phyloP scores from a whole-genome alignment of 2,329 filamentous ascomycete genomes.

The Penicillium sumatraense region DNA sequence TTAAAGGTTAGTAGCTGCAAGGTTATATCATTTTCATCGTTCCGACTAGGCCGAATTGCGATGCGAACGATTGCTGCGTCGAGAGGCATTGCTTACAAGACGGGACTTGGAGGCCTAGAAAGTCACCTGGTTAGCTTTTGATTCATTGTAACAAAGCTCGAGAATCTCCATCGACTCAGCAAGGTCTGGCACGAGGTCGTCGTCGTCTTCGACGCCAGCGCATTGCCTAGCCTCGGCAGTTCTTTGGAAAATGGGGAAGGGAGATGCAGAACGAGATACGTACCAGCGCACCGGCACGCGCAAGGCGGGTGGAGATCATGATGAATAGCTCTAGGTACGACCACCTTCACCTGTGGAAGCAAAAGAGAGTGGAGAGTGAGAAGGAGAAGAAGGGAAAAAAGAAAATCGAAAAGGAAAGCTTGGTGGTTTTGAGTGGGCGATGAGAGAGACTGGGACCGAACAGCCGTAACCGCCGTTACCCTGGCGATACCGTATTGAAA shows the following conservation, averaged over 20 bases:
- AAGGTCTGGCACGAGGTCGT: neutral
- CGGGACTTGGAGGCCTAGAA: conserved; percentile 50
- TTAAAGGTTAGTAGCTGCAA: conserved; percentile 35
- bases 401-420: conserved; percentile 42
- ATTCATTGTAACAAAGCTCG: neutral
- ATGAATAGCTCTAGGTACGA: conserved; percentile 42
- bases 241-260: conserved; percentile 1
- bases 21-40: conserved; percentile 7
- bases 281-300: conserved; percentile 54
- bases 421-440: conserved; percentile 44
- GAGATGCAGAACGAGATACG: conserved; percentile 29
- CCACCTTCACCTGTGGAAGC: conserved; percentile 41
- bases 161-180: neutral
- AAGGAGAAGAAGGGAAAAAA: conserved; percentile 38
- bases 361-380: conserved; percentile 42
- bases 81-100: conserved; percentile 43
- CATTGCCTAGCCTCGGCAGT: conserved; percentile 6
- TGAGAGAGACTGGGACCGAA: conserved; percentile 40
- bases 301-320: conserved; percentile 54
- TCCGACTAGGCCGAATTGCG: neutral
- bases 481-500: conserved; percentile 36
- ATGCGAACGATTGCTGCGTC: conserved; percentile 5
- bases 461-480: conserved; percentile 46
- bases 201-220: neutral
- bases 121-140: conserved; percentile 27